A percentile compares a stretch with the other conserved stretches of the same genome.
Evolutionary conservation across 208 protist genomes (phyloP).

Genomic region (Leishmania guyanensis): DNA sequence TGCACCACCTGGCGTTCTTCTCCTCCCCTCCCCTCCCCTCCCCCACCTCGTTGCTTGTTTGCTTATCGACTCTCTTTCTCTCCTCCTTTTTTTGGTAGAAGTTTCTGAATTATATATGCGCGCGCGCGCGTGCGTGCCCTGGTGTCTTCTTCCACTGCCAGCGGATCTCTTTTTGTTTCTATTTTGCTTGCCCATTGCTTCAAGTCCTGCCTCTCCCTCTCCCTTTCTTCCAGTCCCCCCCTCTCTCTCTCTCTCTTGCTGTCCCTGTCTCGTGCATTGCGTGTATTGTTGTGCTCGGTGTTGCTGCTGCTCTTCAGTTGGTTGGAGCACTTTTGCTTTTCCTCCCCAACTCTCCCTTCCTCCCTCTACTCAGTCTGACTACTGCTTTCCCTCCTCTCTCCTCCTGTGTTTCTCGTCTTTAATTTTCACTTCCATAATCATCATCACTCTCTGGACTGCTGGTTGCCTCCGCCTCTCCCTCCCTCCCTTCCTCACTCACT

Average conservation of each 20-base stretch:
- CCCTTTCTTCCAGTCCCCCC: too few relatives aligned
- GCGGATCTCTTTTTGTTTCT: background rate
- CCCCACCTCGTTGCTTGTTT: background rate
- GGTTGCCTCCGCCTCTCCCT: background rate
- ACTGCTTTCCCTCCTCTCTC: background rate
- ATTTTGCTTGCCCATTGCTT: too few relatives aligned
- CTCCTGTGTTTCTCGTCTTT: background rate
- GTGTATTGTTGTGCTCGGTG: background rate
- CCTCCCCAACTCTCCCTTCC: background rate
- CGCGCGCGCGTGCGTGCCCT: background rate
- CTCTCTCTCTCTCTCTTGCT: too few relatives aligned
- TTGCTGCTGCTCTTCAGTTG: background rate
- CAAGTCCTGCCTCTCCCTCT: too few relatives aligned
- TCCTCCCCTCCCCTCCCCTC: background rate
- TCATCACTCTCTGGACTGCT: background rate
- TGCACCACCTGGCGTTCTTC: background rate
- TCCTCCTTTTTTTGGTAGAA: background rate
- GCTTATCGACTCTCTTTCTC: background rate
- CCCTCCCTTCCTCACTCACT: background rate
- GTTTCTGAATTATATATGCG: background rate
- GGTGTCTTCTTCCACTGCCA: background rate
- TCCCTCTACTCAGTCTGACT: background rate
- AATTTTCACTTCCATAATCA: background rate
- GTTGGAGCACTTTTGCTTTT: too few relatives aligned
- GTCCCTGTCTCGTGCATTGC: background rate